Evolutionary conservation across 129 eudicot species (phyloP), one percentile per base, ranked within the genome.

Genomic region (Centrapalus pauciflorus): DNA sequence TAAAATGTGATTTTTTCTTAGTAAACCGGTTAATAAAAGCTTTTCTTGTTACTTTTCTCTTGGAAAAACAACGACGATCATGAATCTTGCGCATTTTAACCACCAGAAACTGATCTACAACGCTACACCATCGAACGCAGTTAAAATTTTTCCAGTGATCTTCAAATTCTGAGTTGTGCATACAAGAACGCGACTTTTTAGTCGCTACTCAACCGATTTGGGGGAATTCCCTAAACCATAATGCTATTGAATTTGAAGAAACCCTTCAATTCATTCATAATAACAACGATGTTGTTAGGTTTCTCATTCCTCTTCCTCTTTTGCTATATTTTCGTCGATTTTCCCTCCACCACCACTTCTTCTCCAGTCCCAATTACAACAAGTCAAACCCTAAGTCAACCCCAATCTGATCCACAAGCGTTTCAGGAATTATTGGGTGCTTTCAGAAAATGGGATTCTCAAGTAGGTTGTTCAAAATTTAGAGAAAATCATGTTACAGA

Each of bases 381-480:
- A 56, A 58, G 46, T 51, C 75, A 37, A 51, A 56, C 25, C 12
- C 69, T 29, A 64, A 64, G 72, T 72, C 84, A 71, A 74, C 81
- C 56, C 32, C 66, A 69, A 61, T 72, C 87, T 19, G 28, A 30
- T 24, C 82, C 85, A 50, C 87, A 86, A 70, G 88, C 97, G 26
- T 94, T 94, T 74, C 76, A 62, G n/a, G 74, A 80, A 76, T 57
- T 94, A 78, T 30, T 82, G 41, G 70, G 20, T 41, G 97, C 95
- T 3, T 89, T 67, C 80, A 74, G 43, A 20, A 80, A 70, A 16
- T 94, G 99, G 99, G 99, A 94, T 77, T 64, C 81, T 41, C 85
- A 84, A 67, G 95, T 94, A 84, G 97, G 99, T 48, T 94, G 99
- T 59, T 40, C 60, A 14, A 71, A 61, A 23, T 94, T 82, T 60